These are phyloP conservation scores for Metschnikowia lunata DNA, from an alignment of 805 yeast genomes.

Conservation along the genomic window DNA sequence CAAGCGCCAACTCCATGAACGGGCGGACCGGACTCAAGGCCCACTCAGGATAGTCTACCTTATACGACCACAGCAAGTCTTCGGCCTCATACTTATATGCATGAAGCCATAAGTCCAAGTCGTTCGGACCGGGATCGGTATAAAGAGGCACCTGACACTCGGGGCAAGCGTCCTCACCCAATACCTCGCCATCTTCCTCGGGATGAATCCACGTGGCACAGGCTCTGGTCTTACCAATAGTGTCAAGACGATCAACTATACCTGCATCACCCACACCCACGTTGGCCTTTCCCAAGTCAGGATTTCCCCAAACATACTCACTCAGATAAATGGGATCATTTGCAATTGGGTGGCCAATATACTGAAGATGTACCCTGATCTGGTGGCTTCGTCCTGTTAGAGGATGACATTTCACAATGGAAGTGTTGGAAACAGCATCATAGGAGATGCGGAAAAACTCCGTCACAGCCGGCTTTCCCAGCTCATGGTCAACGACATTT, in stretches of 20 bases:
- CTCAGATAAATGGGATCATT: conserved; percentile 91
- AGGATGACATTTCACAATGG: conserved; percentile 81
- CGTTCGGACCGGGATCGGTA: conserved; percentile 86
- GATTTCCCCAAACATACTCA: conserved; percentile 70
- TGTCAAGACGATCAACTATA: conserved; percentile 49
- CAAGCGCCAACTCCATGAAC: conserved; percentile 73
- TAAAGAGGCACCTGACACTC: conserved; percentile 68
- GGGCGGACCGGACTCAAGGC: conserved; percentile 55
- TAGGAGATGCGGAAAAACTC: conserved; percentile 62
- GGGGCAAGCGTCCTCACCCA: conserved; percentile 55
- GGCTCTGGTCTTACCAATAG: conserved; percentile 64
- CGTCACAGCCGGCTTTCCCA: conserved; percentile 75
- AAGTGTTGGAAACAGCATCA: conserved; percentile 51
- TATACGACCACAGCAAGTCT: conserved; percentile 61
- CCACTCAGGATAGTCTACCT: conserved; percentile 80
- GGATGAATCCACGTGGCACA: conserved; percentile 69
- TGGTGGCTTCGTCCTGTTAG: conserved; percentile 94
- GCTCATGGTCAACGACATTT: conserved; percentile 45
- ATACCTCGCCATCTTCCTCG: conserved; percentile 58
- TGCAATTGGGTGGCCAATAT: conserved; percentile 82
- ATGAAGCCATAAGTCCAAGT: conserved; percentile 85
- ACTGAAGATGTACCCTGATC: conserved; percentile 88
- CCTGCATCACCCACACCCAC: conserved; percentile 42
- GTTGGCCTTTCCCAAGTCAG: conserved; percentile 58
- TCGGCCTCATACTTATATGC: conserved; percentile 73